phyloP scores from a whole-genome alignment of 768 basidiomycete species.

The Amanita subjunquillea region DNA sequence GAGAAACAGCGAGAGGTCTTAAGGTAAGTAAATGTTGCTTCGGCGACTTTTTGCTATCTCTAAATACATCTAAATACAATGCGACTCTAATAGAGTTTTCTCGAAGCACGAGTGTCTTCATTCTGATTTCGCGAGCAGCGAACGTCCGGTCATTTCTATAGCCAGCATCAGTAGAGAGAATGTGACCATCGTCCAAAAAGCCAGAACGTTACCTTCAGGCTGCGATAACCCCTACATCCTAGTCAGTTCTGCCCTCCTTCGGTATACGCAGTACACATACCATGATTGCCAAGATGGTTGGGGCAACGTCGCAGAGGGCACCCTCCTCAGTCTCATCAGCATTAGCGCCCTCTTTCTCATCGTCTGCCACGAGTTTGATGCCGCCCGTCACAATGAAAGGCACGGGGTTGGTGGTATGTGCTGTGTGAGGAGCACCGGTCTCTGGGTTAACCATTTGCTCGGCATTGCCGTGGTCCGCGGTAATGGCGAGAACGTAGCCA shows the following conservation, averaged over 20 bases:
- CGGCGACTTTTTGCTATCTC: no score
- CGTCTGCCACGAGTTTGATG: constrained; percentile 43
- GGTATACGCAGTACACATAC: constrained; percentile 16
- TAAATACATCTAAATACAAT: no score
- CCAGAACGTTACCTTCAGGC: constrained; percentile 42
- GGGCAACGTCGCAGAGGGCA: constrained; percentile 85
- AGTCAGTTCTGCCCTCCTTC: neutral
- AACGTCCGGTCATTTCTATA: constrained; percentile 51
- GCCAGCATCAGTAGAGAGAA: neutral
- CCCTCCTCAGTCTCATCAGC: constrained; percentile 42
- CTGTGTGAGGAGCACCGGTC: constrained; percentile 83
- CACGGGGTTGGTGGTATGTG: constrained; percentile 84
- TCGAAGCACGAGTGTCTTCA: neutral
- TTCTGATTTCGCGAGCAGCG: constrained; percentile 29
- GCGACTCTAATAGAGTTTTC: no score
- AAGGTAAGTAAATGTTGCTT: no score
- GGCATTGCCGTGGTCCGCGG: constrained; percentile 93
- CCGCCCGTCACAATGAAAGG: constrained; percentile 83
- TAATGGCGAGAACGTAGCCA: constrained; percentile 81
- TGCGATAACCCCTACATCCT: constrained; percentile 44
- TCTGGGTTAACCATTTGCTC: constrained; percentile 85
- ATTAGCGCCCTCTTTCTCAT: constrained; percentile 28
- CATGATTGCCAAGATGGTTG: constrained; percentile 75
- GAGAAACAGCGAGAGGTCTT: no score
- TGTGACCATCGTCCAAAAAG: neutral